Conservation (phyloP, 441 rosid species). For the Capsella rubella region DNA sequence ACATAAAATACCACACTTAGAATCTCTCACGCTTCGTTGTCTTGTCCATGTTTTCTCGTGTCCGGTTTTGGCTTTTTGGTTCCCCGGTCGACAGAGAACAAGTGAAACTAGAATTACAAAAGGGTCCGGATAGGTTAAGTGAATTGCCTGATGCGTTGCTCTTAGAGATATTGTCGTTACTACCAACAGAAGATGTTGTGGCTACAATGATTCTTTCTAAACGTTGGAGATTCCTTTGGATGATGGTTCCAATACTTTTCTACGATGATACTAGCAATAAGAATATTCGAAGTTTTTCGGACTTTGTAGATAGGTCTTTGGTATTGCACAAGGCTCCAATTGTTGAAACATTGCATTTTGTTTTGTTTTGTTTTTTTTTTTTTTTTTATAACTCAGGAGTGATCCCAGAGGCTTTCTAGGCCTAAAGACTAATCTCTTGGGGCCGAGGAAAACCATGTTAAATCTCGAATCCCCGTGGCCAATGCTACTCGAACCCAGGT, state of each 20-base stretch:
- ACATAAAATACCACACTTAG: not conserved
- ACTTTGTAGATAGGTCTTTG: not conserved
- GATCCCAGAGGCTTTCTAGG: too few relatives aligned
- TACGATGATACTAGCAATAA: not conserved
- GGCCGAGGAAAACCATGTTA: too few relatives aligned
- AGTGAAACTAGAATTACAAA: not conserved
- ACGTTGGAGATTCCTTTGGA: not conserved
- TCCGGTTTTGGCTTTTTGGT: not conserved
- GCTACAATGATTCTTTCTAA: not conserved
- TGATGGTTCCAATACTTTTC: not conserved
- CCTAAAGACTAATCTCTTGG: too few relatives aligned
- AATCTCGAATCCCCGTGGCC: too few relatives aligned
- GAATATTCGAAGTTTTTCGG: not conserved
- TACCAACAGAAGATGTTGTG: conserved; percentile 5
- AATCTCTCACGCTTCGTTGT: not conserved
- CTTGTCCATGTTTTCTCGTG: not conserved
- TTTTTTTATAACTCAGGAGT: too few relatives aligned
- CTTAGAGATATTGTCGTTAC: not conserved
- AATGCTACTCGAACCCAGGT: too few relatives aligned
- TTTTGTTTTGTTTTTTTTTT: too few relatives aligned
- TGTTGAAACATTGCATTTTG: not conserved
- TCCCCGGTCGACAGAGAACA: not conserved
- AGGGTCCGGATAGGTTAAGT: not conserved
- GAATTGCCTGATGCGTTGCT: not conserved
- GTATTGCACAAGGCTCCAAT: not conserved